Evolutionary conservation across 2,329 filamentous ascomycete genomes (phyloP).

Genomic region (Botryotinia globosa): DNA sequence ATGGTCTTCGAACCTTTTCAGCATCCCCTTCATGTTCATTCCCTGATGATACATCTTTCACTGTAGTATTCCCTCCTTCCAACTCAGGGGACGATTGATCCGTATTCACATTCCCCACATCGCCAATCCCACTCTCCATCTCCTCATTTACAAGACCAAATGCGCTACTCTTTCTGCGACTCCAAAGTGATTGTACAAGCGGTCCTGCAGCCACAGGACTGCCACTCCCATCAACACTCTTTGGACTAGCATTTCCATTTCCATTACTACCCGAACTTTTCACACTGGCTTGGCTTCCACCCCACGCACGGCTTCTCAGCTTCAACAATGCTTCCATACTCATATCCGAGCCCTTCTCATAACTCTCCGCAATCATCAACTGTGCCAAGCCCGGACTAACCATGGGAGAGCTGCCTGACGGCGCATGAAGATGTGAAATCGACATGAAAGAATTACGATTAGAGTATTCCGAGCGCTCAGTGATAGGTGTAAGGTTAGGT

Average conservation of each 20-base stretch:
- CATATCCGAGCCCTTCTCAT: conserved; percentile 59
- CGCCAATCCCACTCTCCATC: conserved; percentile 24
- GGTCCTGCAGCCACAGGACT: conserved; percentile 29
- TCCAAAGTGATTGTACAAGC: background rate
- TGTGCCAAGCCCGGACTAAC: conserved; percentile 75
- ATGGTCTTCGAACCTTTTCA: conserved; percentile 22
- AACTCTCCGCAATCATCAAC: conserved; percentile 56
- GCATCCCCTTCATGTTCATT: conserved; percentile 32
- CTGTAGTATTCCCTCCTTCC: conserved; percentile 16
- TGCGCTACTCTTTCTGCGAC: conserved; percentile 13
- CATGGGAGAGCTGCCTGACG: conserved; percentile 40
- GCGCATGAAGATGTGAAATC: conserved; percentile 43
- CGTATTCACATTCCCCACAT: background rate
- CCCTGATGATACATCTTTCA: background rate
- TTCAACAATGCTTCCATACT: conserved; percentile 67
- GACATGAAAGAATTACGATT: conserved; percentile 83
- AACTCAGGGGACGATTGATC: background rate
- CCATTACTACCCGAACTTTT: conserved; percentile 50
- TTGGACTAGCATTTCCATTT: conserved; percentile 38
- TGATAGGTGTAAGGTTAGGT: conserved; percentile 93
- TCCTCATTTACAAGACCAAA: conserved; percentile 20
- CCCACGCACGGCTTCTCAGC: conserved; percentile 73
- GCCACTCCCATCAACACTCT: conserved; percentile 29
- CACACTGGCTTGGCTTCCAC: conserved; percentile 73
- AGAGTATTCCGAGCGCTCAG: conserved; percentile 92